These are phyloP conservation scores for Bullera alba DNA, from an alignment of 768 basidiomycete species.

Conservation along the genomic window DNA sequence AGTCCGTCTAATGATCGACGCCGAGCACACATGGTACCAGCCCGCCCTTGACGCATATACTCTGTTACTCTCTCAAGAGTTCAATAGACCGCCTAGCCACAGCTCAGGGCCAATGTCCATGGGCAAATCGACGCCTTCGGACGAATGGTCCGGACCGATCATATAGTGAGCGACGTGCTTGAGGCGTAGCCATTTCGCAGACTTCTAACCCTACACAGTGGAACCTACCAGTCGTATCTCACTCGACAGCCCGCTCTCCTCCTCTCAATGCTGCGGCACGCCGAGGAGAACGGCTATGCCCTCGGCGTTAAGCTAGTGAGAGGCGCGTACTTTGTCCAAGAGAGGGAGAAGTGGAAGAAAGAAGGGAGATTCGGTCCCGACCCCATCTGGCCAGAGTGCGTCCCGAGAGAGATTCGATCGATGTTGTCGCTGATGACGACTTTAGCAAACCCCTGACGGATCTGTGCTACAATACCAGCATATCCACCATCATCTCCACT, in stretches of 20 bases:
- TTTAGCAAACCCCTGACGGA: slow-evolving; percentile 54
- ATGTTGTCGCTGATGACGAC: not conserved
- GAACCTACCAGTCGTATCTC: slow-evolving; percentile 84
- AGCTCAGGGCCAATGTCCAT: too few species aligned
- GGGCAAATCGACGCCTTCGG: too few species aligned
- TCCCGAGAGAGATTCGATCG: not conserved
- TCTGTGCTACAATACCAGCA: slow-evolving; percentile 61
- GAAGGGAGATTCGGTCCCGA: slow-evolving; percentile 38
- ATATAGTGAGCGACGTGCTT: too few species aligned
- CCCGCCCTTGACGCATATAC: slow-evolving; percentile 79
- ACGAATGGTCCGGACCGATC: too few species aligned
- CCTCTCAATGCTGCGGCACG: slow-evolving; percentile 58
- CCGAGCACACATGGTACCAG: slow-evolving; percentile 62
- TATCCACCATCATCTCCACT: slow-evolving; percentile 53
- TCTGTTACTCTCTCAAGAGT: slow-evolving; percentile 65
- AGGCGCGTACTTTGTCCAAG: slow-evolving; percentile 81
- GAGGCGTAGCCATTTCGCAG: too few species aligned
- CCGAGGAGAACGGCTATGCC: slow-evolving; percentile 60
- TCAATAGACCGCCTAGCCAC: slow-evolving; percentile 57
- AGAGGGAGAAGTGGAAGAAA: slow-evolving; percentile 47
- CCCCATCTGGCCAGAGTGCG: slow-evolving; percentile 44
- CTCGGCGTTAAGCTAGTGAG: slow-evolving; percentile 88
- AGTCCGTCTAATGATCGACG: slow-evolving; percentile 71
- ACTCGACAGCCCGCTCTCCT: slow-evolving; percentile 67
- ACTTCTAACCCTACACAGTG: slow-evolving; percentile 51